phyloP scores from a whole-genome alignment of 805 yeast genomes.

The Nakazawaea siamensis region DNA sequence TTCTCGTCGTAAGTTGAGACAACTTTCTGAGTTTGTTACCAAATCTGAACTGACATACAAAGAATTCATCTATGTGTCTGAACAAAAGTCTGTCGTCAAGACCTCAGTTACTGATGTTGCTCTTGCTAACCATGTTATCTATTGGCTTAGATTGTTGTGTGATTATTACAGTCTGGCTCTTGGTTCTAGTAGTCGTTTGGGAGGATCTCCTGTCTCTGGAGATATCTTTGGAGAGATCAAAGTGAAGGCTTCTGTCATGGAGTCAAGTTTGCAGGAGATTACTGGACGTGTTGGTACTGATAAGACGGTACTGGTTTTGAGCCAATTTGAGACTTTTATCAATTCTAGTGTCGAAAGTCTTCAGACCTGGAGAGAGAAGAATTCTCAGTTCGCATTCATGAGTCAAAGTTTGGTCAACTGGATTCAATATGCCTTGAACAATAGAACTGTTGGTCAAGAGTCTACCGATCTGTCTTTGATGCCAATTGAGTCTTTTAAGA shows the following conservation, averaged over 20 bases:
- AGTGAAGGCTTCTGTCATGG: too few relatives aligned
- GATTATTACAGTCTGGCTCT: slow-evolving; percentile 23
- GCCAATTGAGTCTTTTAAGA: slow-evolving; percentile 30
- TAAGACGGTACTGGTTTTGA: too few relatives aligned
- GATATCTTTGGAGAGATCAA: slow-evolving; percentile 11
- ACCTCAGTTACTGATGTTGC: too few relatives aligned
- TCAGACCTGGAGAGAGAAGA: slow-evolving; percentile 24
- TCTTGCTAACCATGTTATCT: too few relatives aligned
- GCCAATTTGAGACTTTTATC: slow-evolving; percentile 21
- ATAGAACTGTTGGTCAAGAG: too few relatives aligned
- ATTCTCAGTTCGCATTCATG: slow-evolving; percentile 32
- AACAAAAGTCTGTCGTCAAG: not conserved
- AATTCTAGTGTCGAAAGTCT: slow-evolving; percentile 2
- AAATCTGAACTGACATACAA: slow-evolving; percentile 4
- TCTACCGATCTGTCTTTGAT: too few relatives aligned
- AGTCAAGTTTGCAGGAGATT: too few relatives aligned
- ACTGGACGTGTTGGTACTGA: too few relatives aligned
- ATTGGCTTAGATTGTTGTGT: slow-evolving; percentile 29
- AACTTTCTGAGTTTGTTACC: slow-evolving; percentile 14
- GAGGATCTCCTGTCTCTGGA: slow-evolving; percentile 3
- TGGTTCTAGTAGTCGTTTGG: slow-evolving; percentile 10
- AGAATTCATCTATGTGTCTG: slow-evolving; percentile 1
- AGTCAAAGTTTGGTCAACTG: slow-evolving; percentile 40
- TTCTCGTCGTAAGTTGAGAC: slow-evolving; percentile 26
- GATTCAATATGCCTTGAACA: too few relatives aligned